Evolutionary conservation across 2,329 filamentous ascomycete genomes (phyloP).

Genomic region (Aspergillus tubingensis): DNA sequence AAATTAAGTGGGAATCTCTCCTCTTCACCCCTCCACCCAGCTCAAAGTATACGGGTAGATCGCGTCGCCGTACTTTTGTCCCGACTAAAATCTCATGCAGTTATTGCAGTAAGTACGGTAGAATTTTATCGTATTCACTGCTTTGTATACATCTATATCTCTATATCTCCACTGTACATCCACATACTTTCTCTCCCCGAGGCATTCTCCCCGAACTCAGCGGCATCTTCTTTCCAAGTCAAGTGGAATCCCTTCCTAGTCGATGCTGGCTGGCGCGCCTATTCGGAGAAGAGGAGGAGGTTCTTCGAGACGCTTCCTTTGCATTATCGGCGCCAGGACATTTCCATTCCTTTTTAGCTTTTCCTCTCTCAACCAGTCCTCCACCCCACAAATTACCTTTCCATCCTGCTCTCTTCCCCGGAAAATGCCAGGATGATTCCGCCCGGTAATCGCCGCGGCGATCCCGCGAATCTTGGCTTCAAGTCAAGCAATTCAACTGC

Average conservation of each 20-base stretch:
- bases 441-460: constrained; percentile 12
- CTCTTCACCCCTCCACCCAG: too few species aligned
- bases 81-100: background rate
- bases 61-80: background rate
- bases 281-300: background rate
- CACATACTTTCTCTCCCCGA: background rate
- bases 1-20: too few species aligned
- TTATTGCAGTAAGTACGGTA: background rate
- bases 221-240: background rate
- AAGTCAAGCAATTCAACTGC: constrained; percentile 43
- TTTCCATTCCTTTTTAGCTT: background rate
- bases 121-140: background rate
- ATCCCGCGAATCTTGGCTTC: constrained; percentile 15
- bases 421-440: constrained; percentile 17
- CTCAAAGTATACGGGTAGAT: background rate
- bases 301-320: too few species aligned
- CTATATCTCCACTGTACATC: background rate
- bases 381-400: background rate
- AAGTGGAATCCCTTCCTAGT: background rate
- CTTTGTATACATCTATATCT: background rate
- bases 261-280: background rate
- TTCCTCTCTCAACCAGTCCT: background rate
- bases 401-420: background rate
- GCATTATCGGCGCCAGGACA: background rate
- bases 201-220: background rate